Evolutionary conservation across 495 filamentous ascomycete species (phyloP).

Genomic region (Neurospora pannonica): DNA sequence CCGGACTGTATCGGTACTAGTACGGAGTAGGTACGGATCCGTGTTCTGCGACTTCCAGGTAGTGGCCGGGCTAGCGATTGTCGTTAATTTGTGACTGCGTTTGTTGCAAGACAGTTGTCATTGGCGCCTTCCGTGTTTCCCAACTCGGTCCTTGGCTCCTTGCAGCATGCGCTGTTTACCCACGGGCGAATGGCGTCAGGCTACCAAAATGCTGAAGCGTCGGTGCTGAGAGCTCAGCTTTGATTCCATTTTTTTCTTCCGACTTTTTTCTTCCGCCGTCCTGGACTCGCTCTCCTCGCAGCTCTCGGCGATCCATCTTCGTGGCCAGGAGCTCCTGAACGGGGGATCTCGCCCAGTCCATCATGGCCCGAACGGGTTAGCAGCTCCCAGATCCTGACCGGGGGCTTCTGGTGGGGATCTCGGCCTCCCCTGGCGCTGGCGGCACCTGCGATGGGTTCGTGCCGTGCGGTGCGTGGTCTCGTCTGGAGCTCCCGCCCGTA

Average conservation of each 20-base stretch:
- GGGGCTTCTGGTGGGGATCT: not conserved
- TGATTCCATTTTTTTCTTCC: not conserved
- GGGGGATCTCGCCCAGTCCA: not conserved
- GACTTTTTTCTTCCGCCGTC: not conserved
- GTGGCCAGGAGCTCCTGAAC: not conserved
- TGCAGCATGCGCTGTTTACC: not conserved
- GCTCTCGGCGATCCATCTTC: not conserved
- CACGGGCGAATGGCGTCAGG: not conserved
- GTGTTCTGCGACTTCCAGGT: not conserved
- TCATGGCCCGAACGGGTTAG: not conserved
- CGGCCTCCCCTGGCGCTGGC: not conserved
- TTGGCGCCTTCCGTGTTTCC: not conserved
- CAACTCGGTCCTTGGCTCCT: not conserved
- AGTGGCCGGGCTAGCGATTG: not conserved
- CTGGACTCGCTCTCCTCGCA: not conserved
- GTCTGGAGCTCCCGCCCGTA: not conserved
- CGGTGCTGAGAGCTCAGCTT: not conserved
- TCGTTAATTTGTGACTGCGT: not conserved
- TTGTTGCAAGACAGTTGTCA: not conserved
- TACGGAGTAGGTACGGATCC: not conserved
- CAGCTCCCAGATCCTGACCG: not conserved
- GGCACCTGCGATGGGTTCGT: not conserved
- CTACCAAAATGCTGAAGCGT: not conserved
- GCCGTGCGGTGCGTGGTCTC: not conserved
- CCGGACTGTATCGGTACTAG: not conserved